Conservation (phyloP, 2,329 filamentous ascomycete species). For the Stemphylium lycopersici region DNA sequence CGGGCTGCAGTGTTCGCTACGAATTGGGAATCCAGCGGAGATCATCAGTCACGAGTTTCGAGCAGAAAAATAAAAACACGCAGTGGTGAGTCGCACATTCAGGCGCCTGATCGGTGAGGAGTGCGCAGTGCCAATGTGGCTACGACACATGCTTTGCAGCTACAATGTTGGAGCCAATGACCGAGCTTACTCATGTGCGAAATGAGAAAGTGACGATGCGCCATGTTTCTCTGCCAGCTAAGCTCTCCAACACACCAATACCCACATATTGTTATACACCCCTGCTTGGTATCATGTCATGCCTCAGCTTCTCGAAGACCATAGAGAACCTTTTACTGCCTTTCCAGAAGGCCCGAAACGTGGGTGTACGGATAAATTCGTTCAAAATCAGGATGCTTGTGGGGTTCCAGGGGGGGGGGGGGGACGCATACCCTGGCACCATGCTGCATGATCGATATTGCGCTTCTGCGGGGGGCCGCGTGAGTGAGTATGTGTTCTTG, state of each 20-base stretch:
- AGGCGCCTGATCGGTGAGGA: background rate
- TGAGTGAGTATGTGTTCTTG: background rate
- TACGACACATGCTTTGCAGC: background rate
- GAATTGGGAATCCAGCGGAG: background rate
- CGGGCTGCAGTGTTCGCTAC: background rate
- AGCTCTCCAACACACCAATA: background rate
- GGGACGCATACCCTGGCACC: background rate
- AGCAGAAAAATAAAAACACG: background rate
- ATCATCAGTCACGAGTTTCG: background rate
- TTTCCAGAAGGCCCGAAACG: slow-evolving; percentile 13
- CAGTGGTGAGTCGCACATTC: background rate
- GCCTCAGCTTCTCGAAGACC: slow-evolving; percentile 4
- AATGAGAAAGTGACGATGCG: background rate
- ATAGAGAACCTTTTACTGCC: slow-evolving; percentile 1
- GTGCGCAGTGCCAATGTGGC: background rate
- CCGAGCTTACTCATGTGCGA: background rate
- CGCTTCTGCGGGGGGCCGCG: background rate
- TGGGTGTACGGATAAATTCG: slow-evolving; percentile 9
- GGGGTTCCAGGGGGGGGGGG: slow-evolving; percentile 2
- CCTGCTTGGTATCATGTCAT: background rate
- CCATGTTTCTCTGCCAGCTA: background rate
- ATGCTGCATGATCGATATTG: slow-evolving; percentile 11
- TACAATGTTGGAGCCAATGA: background rate
- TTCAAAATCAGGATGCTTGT: slow-evolving; percentile 2
- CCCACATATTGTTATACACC: background rate